Evolutionary conservation across 345 rosid species (phyloP).

Genomic region (Eutrema japonicum): DNA sequence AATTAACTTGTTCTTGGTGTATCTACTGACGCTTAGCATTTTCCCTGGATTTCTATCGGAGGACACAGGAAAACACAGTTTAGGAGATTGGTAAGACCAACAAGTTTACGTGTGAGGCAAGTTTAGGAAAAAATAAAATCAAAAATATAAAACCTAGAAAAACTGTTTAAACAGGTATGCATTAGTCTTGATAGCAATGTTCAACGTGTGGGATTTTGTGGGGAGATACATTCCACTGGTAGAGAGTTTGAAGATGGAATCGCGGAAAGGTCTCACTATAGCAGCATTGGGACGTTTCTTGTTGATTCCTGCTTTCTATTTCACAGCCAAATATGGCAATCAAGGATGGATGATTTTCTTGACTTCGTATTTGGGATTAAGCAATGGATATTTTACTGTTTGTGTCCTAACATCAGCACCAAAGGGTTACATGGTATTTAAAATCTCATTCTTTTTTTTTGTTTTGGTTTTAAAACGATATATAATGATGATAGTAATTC

Average conservation of each 20-base stretch:
- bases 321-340: slow-evolving; percentile 68
- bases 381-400: slow-evolving; percentile 72
- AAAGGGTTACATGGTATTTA: slow-evolving; percentile 37
- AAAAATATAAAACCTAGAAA: neutral
- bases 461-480: too few relatives aligned
- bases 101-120: neutral
- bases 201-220: slow-evolving; percentile 65
- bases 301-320: slow-evolving; percentile 74
- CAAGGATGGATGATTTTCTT: slow-evolving; percentile 83
- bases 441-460: neutral
- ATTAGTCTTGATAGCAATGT: slow-evolving; percentile 64
- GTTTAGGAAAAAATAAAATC: neutral
- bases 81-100: slow-evolving; percentile 55
- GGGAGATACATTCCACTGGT: slow-evolving; percentile 62
- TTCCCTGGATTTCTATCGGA: slow-evolving; percentile 80
- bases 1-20: too few relatives aligned
- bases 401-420: slow-evolving; percentile 74
- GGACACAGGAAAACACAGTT: slow-evolving; percentile 62
- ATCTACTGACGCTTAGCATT: slow-evolving; percentile 62
- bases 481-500: neutral
- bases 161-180: slow-evolving; percentile 39
- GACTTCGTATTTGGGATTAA: slow-evolving; percentile 60
- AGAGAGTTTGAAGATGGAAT: slow-evolving; percentile 54
- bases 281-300: slow-evolving; percentile 57
- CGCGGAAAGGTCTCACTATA: slow-evolving; percentile 59